Percentiles rank a stretch among this genome's conserved stretches.
phyloP scores from a whole-genome alignment of 176 grass and related monocot species.

The Oryza officinalis region DNA sequence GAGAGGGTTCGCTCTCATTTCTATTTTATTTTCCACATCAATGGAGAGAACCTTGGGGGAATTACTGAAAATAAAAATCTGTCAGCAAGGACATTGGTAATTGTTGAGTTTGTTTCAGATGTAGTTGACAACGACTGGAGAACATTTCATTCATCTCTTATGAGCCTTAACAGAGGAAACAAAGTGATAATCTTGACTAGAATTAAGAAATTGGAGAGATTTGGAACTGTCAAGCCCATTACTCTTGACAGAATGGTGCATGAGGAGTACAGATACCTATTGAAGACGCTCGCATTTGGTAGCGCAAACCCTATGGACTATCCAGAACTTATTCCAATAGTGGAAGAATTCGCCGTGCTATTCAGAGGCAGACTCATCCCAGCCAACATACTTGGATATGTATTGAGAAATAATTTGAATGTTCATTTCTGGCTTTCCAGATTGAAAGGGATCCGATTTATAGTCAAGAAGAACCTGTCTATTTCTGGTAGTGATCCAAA shows the following conservation, averaged over 20 bases:
- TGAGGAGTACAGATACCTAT: slow-evolving; percentile 19
- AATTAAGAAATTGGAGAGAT: not conserved
- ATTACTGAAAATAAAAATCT: not conserved
- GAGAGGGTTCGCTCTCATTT: not conserved
- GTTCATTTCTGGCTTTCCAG: not conserved
- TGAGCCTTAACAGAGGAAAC: not conserved
- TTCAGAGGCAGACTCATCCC: not conserved
- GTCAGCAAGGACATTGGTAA: not conserved
- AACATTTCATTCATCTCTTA: not conserved
- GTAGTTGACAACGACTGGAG: not conserved
- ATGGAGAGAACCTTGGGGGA: not conserved
- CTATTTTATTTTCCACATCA: not conserved
- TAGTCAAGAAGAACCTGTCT: not conserved
- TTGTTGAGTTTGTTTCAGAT: slow-evolving; percentile 2
- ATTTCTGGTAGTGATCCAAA: not conserved
- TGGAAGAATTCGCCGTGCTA: not conserved
- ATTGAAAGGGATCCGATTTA: not conserved
- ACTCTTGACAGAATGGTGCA: not conserved
- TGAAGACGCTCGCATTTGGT: slow-evolving; percentile 18
- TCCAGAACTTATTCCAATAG: not conserved
- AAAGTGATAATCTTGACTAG: slow-evolving; percentile 20
- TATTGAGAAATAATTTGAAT: not conserved
- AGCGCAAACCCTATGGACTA: not conserved
- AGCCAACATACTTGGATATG: not conserved
- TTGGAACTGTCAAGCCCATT: slow-evolving; percentile 14